phyloP scores from a whole-genome alignment of 2,329 filamentous ascomycete species.

The Ceratocystis colombiana region DNA sequence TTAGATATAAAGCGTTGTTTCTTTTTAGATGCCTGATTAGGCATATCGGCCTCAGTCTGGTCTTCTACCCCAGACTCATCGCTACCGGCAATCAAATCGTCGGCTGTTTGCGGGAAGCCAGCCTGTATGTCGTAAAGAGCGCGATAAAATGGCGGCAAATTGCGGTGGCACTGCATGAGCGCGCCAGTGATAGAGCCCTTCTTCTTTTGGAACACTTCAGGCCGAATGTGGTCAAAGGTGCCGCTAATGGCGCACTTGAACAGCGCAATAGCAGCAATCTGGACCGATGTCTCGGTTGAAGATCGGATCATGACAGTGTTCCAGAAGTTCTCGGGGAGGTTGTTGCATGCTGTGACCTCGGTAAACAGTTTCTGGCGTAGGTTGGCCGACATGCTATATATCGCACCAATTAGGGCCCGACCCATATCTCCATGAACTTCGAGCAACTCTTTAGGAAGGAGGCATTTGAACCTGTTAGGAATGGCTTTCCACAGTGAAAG shows the following conservation, averaged over 20 bases:
- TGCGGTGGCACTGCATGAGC: not conserved
- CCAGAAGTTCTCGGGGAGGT: constrained; percentile 10
- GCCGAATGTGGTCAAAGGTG: not conserved
- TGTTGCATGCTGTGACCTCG: constrained; percentile 12
- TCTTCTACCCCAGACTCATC: constrained; percentile 5
- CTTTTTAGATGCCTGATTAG: constrained; percentile 26
- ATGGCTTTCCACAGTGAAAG: constrained; percentile 20
- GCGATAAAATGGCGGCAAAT: not conserved
- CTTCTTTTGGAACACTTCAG: constrained; percentile 1
- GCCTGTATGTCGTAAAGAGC: constrained; percentile 17
- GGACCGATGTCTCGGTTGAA: constrained; percentile 3
- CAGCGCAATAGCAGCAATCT: constrained; percentile 19
- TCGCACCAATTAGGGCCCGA: constrained; percentile 13
- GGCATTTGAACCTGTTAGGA: constrained; percentile 15
- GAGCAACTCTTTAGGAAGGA: constrained; percentile 6
- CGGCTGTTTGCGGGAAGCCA: constrained; percentile 18
- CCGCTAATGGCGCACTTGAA: not conserved
- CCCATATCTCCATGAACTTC: constrained; percentile 14
- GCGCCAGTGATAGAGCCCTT: constrained; percentile 9
- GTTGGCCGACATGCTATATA: constrained; percentile 15
- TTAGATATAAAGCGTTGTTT: constrained; percentile 35
- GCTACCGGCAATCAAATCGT: constrained; percentile 14
- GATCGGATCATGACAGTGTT: constrained; percentile 3
- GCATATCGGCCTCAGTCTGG: constrained; percentile 2
- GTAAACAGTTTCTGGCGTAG: constrained; percentile 15